Conservation (phyloP, 352 stramenopile species). For the Peronospora belbahrii region DNA sequence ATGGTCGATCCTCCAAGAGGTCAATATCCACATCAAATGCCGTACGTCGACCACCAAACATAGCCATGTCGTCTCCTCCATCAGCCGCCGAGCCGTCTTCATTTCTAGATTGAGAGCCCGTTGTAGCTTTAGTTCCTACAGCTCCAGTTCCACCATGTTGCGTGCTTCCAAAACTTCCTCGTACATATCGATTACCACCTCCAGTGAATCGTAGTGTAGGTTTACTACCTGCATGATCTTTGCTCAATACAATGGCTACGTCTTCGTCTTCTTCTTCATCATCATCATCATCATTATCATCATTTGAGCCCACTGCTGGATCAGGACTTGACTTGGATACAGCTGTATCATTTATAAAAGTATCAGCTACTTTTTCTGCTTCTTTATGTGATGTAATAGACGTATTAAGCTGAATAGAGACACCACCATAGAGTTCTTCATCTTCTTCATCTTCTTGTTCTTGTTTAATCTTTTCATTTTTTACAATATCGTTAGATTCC, state of each 20-base stretch:
- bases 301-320: constrained; percentile 49
- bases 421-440: constrained; percentile 53
- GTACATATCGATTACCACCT: constrained; percentile 68
- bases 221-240: constrained; percentile 53
- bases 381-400: constrained; percentile 21
- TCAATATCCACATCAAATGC: constrained; percentile 91
- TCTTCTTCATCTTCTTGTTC: constrained; percentile 8
- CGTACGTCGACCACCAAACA: constrained; percentile 77
- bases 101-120: constrained; percentile 15
- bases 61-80: constrained; percentile 58
- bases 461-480: neutral
- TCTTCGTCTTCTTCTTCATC: constrained; percentile 83
- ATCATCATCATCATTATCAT: constrained; percentile 83
- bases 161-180: constrained; percentile 38
- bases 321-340: constrained; percentile 6
- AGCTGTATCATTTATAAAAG: neutral
- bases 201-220: constrained; percentile 73
- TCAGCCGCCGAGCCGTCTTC: constrained; percentile 7
- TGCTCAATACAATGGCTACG: constrained; percentile 71
- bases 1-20: constrained; percentile 86
- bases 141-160: constrained; percentile 30
- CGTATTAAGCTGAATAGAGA: constrained; percentile 61
- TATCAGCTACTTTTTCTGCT: constrained; percentile 8
- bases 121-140: neutral
- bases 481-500: neutral